Evolutionary conservation across 495 filamentous ascomycete genomes (phyloP), one percentile per base, ranked within the genome.

Genomic region (Pseudotulostoma volvatum): DNA sequence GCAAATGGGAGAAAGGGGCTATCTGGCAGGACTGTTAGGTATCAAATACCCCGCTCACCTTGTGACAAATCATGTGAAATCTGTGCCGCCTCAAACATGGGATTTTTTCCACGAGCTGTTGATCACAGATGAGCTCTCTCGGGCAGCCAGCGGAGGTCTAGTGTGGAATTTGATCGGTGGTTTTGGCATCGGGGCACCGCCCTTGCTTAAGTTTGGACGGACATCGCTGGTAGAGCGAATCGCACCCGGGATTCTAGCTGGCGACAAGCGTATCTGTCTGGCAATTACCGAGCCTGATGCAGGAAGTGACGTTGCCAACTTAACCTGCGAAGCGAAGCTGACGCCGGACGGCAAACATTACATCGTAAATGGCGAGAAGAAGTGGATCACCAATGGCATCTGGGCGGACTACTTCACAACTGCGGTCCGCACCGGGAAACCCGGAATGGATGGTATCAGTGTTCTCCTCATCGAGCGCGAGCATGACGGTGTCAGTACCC

Each of bases 361-460:
- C 59, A 95, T 97, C 43, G 90, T 97, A 59, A 97, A 96, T 54
- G 90, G 90, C 31, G 90, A 95, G 72, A 96, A 97, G 77, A 97
- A 97, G 61, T 96, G 90, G 90, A 97, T 97, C 60, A 95, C 88
- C 52, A 96, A 97, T 66, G 90, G 90, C 49, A 72, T 94, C 44
- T 95, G 83, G 81, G 72, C 68, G 40, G 90, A 97, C 56, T 97
- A 95, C 64, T 97, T 97, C 68, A 96, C 90, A 38, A 84, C 80
- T 23, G 90, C 90, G 31, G 90, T 97, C 23, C 83, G 90, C 41
- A 97, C 90, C 1, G 86, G 88, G 37, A 67, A 64, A 20, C 45
- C 54, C 55, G 90, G 90, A 30, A 95, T 94, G 88, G 82, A 83
- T 48, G 90, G 90, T 46, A 60, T 97, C 36, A 81, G 75, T 14